These are phyloP conservation scores for Knoxia roxburghii DNA, from an alignment of 257 asterid species.

Conservation along the genomic window DNA sequence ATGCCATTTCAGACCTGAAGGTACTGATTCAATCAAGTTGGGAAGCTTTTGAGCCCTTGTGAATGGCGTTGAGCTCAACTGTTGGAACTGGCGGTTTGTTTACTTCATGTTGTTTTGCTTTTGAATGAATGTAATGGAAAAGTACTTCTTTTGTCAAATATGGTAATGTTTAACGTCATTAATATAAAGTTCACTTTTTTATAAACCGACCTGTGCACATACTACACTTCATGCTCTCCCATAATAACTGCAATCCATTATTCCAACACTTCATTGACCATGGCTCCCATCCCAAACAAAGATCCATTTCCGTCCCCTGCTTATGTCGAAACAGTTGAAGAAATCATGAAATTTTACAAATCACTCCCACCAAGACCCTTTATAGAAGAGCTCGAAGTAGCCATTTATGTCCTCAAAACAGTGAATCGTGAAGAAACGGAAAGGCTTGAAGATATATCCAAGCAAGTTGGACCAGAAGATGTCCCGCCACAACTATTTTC, in stretches of 20 bases:
- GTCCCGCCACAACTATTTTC: constrained; percentile 51
- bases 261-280: constrained; percentile 13
- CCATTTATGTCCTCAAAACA: constrained; percentile 50
- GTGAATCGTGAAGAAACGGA: constrained; percentile 39
- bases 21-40: too few species aligned
- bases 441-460: constrained; percentile 46
- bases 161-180: too few species aligned
- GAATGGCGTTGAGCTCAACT: too few species aligned
- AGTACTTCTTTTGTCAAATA: too few species aligned
- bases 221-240: not conserved
- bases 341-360: constrained; percentile 55
- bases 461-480: constrained; percentile 27
- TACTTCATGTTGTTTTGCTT: too few species aligned
- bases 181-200: too few species aligned
- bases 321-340: constrained; percentile 39
- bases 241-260: not conserved
- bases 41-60: too few species aligned
- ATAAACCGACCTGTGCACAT: not conserved
- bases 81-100: too few species aligned
- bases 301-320: constrained; percentile 31
- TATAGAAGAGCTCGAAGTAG: constrained; percentile 57
- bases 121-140: too few species aligned
- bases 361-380: constrained; percentile 64
- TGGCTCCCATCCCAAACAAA: constrained; percentile 36
- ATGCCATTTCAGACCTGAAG: too few species aligned